These are phyloP conservation scores for Sporisorium graminicola DNA, from an alignment of 1,284 basidiomycete genomes.

Conservation along the genomic window DNA sequence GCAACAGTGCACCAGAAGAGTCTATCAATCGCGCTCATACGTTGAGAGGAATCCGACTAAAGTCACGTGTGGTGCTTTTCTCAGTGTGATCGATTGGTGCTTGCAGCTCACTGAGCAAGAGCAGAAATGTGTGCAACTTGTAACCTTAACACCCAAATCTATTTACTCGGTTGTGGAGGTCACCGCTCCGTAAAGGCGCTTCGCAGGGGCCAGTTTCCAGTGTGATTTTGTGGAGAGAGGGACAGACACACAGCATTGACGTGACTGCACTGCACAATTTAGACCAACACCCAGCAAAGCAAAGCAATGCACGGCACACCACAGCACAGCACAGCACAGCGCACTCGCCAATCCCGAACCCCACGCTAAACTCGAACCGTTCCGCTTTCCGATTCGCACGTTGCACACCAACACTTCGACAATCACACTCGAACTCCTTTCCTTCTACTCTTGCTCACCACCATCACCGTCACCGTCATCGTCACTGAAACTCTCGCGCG, in stretches of 20 bases:
- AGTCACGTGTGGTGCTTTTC: not conserved
- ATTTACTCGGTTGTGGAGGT: constrained; percentile 6
- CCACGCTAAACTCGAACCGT: not conserved
- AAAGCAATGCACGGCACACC: not conserved
- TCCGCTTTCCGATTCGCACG: not conserved
- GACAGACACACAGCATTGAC: no score
- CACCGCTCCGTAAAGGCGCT: not conserved
- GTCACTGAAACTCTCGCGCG: not conserved
- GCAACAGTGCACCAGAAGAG: no score
- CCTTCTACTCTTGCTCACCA: not conserved
- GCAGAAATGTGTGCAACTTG: not conserved
- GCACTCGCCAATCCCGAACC: not conserved
- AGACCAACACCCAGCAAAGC: not conserved
- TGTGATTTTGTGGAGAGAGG: not conserved
- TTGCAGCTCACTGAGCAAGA: not conserved
- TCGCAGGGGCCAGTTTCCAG: not conserved
- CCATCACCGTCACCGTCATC: not conserved
- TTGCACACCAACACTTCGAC: not conserved
- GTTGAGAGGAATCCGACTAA: not conserved
- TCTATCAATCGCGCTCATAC: constrained; percentile 4
- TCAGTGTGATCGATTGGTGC: not conserved
- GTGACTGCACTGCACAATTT: not conserved
- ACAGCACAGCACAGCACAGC: not conserved
- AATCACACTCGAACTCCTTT: not conserved
- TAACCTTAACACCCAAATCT: not conserved